A percentile compares a stretch with the other conserved stretches of the same genome.
Evolutionary conservation across 495 filamentous ascomycete species (phyloP).

Genomic region (Penicillium egyptiacum): DNA sequence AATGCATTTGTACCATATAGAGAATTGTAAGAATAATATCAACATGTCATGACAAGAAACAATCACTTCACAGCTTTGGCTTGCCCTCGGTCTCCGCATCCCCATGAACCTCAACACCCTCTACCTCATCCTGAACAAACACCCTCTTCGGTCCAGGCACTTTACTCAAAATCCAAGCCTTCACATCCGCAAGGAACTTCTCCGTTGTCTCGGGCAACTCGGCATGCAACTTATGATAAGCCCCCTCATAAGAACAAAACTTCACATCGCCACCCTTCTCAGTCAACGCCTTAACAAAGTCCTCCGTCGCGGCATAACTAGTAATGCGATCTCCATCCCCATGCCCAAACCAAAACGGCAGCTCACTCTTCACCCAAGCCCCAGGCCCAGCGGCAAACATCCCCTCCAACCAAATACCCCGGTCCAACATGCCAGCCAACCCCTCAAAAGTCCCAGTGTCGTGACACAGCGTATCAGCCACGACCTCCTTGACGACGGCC

Average conservation of each 20-base stretch:
- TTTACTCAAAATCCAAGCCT: constrained; percentile 68
- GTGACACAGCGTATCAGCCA: constrained; percentile 67
- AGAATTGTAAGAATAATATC: constrained; percentile 7
- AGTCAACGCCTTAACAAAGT: constrained; percentile 54
- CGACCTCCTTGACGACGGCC: constrained; percentile 35
- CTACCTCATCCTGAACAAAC: background rate
- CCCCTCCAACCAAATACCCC: constrained; percentile 39
- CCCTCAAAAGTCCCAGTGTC: constrained; percentile 78
- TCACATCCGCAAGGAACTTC: constrained; percentile 67
- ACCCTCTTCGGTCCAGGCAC: background rate
- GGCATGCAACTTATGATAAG: constrained; percentile 71
- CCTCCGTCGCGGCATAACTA: constrained; percentile 58
- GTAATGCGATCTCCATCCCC: constrained; percentile 68
- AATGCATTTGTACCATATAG: constrained; percentile 15
- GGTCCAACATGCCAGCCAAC: constrained; percentile 70
- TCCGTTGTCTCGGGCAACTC: constrained; percentile 62
- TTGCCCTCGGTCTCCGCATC: background rate
- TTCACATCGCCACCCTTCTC: constrained; percentile 59
- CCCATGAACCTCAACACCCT: background rate
- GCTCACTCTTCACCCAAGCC: constrained; percentile 22
- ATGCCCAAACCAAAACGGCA: constrained; percentile 61
- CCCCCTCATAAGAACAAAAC: constrained; percentile 74
- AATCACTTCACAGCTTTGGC: constrained; percentile 17
- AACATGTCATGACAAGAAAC: background rate
- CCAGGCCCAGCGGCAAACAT: constrained; percentile 27